Evolutionary conservation across 2,329 filamentous ascomycete species (phyloP).

Genomic region (Fusarium heterosporum): DNA sequence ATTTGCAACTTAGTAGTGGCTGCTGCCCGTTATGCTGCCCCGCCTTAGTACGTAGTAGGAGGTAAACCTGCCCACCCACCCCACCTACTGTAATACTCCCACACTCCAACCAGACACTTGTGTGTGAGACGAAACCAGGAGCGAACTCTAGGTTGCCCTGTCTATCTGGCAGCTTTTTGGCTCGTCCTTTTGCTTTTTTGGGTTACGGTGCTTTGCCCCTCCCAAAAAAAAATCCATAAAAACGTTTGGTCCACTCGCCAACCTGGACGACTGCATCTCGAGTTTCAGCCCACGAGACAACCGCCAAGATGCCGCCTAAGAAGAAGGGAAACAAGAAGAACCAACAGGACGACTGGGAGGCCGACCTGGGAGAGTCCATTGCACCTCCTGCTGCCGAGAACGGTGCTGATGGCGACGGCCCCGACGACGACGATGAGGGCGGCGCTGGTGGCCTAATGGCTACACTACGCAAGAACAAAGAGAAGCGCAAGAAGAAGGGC

Average conservation of each 20-base stretch:
- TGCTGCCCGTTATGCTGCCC: constrained; percentile 29
- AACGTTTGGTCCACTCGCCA: constrained; percentile 34
- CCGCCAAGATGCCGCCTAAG: constrained; percentile 83
- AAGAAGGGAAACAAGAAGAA: constrained; percentile 88
- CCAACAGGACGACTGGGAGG: constrained; percentile 93
- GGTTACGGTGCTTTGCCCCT: constrained; percentile 16
- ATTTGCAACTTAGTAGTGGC: constrained; percentile 27
- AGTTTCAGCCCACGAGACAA: constrained; percentile 31
- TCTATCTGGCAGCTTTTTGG: constrained; percentile 32
- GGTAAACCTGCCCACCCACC: constrained; percentile 8
- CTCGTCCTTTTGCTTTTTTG: constrained; percentile 15
- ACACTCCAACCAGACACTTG: constrained; percentile 25
- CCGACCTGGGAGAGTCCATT: constrained; percentile 84
- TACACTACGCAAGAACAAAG: constrained; percentile 83
- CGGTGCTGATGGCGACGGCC: constrained; percentile 58
- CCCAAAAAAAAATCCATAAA: constrained; percentile 31
- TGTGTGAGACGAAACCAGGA: constrained; percentile 22
- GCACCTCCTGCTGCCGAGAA: constrained; percentile 62
- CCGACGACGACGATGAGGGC: constrained; percentile 63
- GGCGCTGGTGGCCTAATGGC: constrained; percentile 79
- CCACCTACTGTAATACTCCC: constrained; percentile 20
- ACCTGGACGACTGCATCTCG: constrained; percentile 39
- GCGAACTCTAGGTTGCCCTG: constrained; percentile 25
- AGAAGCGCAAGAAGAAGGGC: constrained; percentile 92
- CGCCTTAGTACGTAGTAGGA: constrained; percentile 34